phyloP scores from a whole-genome alignment of 1,139 yeast species.

The Hansenula anomala region DNA sequence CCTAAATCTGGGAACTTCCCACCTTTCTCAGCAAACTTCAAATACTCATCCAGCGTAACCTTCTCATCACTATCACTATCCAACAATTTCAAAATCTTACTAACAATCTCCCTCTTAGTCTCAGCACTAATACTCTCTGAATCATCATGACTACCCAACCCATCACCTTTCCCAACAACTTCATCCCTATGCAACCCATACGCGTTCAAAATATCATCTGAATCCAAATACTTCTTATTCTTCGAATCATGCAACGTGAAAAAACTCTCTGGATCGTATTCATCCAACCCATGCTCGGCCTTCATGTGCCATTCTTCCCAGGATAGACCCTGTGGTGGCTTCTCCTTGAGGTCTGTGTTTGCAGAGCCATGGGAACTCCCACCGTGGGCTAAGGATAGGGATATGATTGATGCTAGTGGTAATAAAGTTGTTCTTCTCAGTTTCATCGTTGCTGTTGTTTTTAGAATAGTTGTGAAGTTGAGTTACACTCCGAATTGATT shows the following conservation, averaged over 20 bases:
- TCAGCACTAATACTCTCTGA: constrained; percentile 53
- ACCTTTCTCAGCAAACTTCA: constrained; percentile 54
- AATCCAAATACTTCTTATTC: constrained; percentile 47
- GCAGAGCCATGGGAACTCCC: constrained; percentile 7
- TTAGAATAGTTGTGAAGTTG: no score
- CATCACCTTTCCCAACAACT: constrained; percentile 85
- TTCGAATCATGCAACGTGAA: constrained; percentile 75
- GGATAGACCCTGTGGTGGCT: constrained; percentile 43
- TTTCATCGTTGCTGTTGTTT: no score
- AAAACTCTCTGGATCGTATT: constrained; percentile 72
- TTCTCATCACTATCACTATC: constrained; percentile 67
- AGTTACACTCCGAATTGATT: no score
- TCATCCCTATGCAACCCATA: constrained; percentile 74
- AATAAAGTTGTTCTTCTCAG: background rate
- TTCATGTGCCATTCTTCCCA: constrained; percentile 92
- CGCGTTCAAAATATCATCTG: constrained; percentile 65
- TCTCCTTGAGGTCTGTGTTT: constrained; percentile 24
- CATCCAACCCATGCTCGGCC: constrained; percentile 75
- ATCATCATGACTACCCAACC: constrained; percentile 75
- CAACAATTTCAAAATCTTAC: constrained; percentile 51
- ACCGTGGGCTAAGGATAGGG: background rate
- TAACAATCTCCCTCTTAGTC: constrained; percentile 52
- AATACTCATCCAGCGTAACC: constrained; percentile 68
- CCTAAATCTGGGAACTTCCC: constrained; percentile 88
- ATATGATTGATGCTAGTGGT: background rate